These are phyloP conservation scores for Kappamyces sp. DNA, from an alignment of 192 early-diverging fungal genomes.

Conservation along the genomic window DNA sequence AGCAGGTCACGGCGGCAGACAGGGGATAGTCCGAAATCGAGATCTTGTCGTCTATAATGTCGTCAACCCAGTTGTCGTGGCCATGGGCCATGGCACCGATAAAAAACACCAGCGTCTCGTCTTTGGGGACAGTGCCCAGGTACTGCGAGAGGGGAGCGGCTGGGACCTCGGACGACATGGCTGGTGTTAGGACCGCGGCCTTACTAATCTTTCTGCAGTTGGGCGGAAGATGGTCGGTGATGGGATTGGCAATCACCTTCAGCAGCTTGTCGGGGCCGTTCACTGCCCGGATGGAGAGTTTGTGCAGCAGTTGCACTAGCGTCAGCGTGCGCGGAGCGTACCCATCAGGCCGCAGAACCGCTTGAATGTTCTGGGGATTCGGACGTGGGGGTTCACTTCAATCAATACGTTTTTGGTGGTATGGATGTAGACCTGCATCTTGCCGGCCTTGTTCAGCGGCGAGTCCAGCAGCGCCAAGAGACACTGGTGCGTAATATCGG, in stretches of 20 bases:
- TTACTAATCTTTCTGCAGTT: slow-evolving; percentile 80
- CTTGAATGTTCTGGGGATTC: slow-evolving; percentile 99
- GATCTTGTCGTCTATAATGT: slow-evolving; percentile 95
- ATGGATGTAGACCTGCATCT: slow-evolving; percentile 96
- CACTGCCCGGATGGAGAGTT: slow-evolving; percentile 87
- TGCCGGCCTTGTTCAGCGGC: slow-evolving; percentile 96
- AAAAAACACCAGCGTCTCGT: slow-evolving; percentile 81
- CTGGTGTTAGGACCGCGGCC: slow-evolving; percentile 29
- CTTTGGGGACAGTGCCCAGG: slow-evolving; percentile 67
- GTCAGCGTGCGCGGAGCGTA: not conserved
- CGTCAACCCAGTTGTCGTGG: slow-evolving; percentile 88
- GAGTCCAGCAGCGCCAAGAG: slow-evolving; percentile 92
- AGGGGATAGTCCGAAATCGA: slow-evolving; percentile 94
- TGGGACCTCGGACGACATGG: slow-evolving; percentile 80
- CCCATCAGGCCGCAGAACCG: slow-evolving; percentile 69
- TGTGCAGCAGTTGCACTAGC: slow-evolving; percentile 85
- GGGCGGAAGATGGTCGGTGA: slow-evolving; percentile 91
- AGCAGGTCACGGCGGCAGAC: slow-evolving; percentile 94
- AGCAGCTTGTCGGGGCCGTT: slow-evolving; percentile 88
- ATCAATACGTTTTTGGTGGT: slow-evolving; percentile 92
- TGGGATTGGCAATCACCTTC: slow-evolving; percentile 96
- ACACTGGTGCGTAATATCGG: slow-evolving; percentile 97
- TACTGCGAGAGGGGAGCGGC: slow-evolving; percentile 78
- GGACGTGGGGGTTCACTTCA: slow-evolving; percentile 95
- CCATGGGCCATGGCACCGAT: slow-evolving; percentile 98